These are phyloP conservation scores for Chrysoporthe puriensis DNA, from an alignment of 2,329 filamentous ascomycete species.

Conservation along the genomic window DNA sequence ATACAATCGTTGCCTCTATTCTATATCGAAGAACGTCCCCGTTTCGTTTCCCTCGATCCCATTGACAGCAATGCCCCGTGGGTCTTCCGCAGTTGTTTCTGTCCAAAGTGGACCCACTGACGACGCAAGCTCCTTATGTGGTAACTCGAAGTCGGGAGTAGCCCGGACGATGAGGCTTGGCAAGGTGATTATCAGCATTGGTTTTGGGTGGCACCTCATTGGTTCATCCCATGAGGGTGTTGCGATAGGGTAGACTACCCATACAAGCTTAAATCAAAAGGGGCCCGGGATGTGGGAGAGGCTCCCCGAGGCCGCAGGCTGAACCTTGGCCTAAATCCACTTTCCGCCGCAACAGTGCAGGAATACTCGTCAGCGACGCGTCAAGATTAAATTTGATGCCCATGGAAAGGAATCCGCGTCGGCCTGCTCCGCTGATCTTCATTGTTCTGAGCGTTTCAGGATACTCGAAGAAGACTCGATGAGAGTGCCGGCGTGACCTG, in stretches of 20 bases:
- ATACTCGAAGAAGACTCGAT: background rate
- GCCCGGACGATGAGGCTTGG: background rate
- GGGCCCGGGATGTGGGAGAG: constrained; percentile 8
- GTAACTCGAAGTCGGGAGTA: background rate
- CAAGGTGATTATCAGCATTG: constrained; percentile 3
- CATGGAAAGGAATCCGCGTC: background rate
- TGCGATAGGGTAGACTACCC: background rate
- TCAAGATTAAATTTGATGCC: background rate
- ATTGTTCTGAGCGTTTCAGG: background rate
- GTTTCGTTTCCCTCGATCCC: background rate
- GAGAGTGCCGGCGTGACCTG: background rate
- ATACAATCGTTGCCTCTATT: background rate
- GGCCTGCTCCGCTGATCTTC: background rate
- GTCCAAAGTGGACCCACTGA: background rate
- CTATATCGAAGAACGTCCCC: background rate
- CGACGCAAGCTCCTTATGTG: background rate
- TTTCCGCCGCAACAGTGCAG: background rate
- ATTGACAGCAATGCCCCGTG: background rate
- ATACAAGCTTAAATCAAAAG: constrained; percentile 4
- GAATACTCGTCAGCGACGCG: constrained; percentile 4
- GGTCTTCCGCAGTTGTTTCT: background rate
- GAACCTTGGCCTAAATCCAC: background rate
- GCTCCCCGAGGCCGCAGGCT: background rate
- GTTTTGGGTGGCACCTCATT: background rate
- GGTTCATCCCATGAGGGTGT: background rate